These are phyloP conservation scores for Kodamaea kaohsiungensis DNA, from an alignment of 805 yeast genomes.

Conservation along the genomic window DNA sequence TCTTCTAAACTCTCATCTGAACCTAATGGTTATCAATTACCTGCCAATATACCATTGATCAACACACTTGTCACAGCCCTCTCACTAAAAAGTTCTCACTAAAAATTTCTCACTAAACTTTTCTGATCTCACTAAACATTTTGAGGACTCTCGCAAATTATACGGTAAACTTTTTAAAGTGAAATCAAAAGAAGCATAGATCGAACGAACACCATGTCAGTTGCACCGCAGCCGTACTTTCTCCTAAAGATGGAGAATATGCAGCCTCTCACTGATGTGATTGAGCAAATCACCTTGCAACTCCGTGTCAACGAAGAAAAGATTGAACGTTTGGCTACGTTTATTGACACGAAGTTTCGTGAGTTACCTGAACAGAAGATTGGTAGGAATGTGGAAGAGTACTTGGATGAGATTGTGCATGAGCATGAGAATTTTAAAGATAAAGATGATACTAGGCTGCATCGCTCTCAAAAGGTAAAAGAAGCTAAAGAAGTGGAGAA, in stretches of 20 bases:
- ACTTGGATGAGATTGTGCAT: neutral
- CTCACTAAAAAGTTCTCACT: no score
- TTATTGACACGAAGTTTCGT: constrained; percentile 23
- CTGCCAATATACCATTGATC: no score
- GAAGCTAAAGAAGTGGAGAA: neutral
- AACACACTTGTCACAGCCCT: no score
- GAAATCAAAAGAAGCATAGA: neutral
- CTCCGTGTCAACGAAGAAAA: constrained; percentile 26
- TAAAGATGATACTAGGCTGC: neutral
- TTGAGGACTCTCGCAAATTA: neutral
- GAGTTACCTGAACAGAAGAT: neutral
- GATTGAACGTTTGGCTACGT: constrained; percentile 21
- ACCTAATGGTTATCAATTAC: no score
- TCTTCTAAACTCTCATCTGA: no score
- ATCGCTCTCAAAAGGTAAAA: neutral
- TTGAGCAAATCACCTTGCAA: constrained; percentile 21
- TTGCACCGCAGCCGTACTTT: constrained; percentile 12
- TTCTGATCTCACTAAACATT: no score
- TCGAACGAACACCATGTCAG: neutral
- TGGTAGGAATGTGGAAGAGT: neutral
- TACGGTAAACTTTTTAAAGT: neutral
- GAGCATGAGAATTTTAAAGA: neutral
- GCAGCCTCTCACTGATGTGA: constrained; percentile 27
- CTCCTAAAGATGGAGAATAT: constrained; percentile 33
- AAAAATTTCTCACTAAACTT: no score